A percentile compares a stretch with the other conserved stretches of the same genome.
Conservation (phyloP, 2,329 filamentous ascomycete species). For the Penicillium olsonii region DNA sequence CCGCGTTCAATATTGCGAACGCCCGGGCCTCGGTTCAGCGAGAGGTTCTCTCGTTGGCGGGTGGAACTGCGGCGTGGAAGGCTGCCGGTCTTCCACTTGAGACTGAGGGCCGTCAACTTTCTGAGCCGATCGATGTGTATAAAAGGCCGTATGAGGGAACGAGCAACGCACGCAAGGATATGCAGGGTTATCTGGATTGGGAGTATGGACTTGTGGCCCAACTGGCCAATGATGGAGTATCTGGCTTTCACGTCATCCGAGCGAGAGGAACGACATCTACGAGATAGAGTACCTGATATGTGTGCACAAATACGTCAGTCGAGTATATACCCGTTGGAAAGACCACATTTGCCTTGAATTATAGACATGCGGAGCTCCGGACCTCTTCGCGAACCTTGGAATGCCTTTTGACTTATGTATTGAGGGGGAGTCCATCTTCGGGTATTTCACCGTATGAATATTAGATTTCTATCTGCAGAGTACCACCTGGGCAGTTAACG, state of each 20-base stretch:
- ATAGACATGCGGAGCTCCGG: too few relatives aligned
- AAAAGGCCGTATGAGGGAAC: constrained; percentile 36
- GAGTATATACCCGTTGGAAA: too few relatives aligned
- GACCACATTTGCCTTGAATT: too few relatives aligned
- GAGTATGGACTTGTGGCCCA: constrained; percentile 35
- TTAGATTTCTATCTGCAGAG: too few relatives aligned
- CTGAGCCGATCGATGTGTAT: constrained; percentile 35
- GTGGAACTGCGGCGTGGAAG: constrained; percentile 31
- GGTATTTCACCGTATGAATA: too few relatives aligned
- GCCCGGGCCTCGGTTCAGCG: neutral
- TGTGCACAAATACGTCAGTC: too few relatives aligned
- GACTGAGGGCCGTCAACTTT: constrained; percentile 30
- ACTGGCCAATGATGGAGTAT: constrained; percentile 30
- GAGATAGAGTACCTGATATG: too few relatives aligned
- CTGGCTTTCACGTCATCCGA: constrained; percentile 28
- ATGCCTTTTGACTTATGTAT: too few relatives aligned
- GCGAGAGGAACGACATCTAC: too few relatives aligned
- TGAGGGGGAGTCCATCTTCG: too few relatives aligned
- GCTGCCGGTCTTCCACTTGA: constrained; percentile 23
- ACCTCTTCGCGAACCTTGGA: too few relatives aligned
- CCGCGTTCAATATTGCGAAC: constrained; percentile 12
- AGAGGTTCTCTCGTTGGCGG: constrained; percentile 21
- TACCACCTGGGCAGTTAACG: too few relatives aligned
- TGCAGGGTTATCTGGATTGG: constrained; percentile 38
- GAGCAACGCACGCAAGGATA: constrained; percentile 29